Evolutionary conservation across 2,329 filamentous ascomycete species (phyloP).

Genomic region (Colletotrichum liriopes): DNA sequence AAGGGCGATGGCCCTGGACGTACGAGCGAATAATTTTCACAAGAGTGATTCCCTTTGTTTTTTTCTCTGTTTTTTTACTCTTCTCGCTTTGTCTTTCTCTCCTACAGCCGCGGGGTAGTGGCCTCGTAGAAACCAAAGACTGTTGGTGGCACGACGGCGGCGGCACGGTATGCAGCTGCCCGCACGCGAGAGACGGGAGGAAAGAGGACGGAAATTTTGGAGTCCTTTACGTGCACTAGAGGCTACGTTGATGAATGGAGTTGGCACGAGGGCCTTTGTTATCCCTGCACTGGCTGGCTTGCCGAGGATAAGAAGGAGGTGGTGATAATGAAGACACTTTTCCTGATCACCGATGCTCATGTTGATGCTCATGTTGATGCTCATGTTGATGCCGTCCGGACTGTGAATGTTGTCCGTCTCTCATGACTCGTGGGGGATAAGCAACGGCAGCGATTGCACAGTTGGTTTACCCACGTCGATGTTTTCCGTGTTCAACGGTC

Average conservation of each 20-base stretch:
- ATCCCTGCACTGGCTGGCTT: conserved; percentile 5
- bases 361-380: background rate
- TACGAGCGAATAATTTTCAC: conserved; percentile 42
- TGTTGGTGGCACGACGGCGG: conserved; percentile 1
- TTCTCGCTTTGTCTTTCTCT: background rate
- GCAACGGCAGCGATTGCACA: background rate
- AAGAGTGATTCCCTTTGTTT: conserved; percentile 41
- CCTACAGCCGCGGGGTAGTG: background rate
- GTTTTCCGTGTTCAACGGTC: background rate
- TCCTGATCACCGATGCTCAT: background rate
- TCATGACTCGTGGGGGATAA: background rate
- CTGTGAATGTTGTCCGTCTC: background rate
- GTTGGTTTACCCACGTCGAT: background rate
- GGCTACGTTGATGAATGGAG: conserved; percentile 39
- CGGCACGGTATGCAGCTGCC: conserved; percentile 13
- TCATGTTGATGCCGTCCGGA: background rate
- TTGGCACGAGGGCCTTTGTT: conserved; percentile 23
- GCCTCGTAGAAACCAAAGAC: conserved; percentile 4
- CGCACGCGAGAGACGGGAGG: conserved; percentile 11
- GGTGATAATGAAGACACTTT: conserved; percentile 40
- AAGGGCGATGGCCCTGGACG: conserved; percentile 34
- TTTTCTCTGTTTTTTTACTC: conserved; percentile 1
- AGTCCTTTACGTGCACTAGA: conserved; percentile 37
- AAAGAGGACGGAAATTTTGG: conserved; percentile 8
- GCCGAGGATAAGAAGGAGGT: conserved; percentile 34